phyloP scores from a whole-genome alignment of 2,329 filamentous ascomycete species.

The Claviceps sp. region DNA sequence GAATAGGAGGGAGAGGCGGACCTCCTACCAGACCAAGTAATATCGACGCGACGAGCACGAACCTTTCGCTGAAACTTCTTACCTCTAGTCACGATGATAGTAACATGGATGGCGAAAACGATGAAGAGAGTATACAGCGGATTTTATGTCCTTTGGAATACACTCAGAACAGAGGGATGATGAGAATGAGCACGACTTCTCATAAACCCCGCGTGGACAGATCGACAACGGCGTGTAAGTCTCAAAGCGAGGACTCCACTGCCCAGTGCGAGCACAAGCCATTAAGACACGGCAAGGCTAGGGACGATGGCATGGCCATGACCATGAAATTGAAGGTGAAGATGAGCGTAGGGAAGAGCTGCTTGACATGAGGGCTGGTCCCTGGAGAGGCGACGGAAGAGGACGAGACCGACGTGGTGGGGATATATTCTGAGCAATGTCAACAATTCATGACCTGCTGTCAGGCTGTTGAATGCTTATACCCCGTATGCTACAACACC shows the following conservation, averaged over 20 bases:
- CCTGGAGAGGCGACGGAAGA: constrained; percentile 14
- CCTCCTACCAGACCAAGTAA: not conserved
- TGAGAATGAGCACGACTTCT: constrained; percentile 7
- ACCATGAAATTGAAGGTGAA: constrained; percentile 5
- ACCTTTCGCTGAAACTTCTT: not conserved
- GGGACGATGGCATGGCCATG: constrained; percentile 7
- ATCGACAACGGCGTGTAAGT: constrained; percentile 11
- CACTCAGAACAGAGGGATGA: constrained; percentile 6
- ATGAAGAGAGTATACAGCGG: constrained; percentile 1
- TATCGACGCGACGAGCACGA: not conserved
- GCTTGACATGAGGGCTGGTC: constrained; percentile 19
- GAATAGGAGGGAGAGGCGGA: not conserved
- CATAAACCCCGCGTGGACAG: constrained; percentile 9
- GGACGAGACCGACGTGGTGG: constrained; percentile 11
- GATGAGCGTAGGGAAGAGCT: constrained; percentile 13
- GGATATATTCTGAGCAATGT: too few species aligned
- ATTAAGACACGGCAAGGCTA: constrained; percentile 9
- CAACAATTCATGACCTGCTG: too few species aligned
- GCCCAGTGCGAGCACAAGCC: constrained; percentile 9
- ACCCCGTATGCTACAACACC: too few species aligned
- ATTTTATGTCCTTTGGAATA: constrained; percentile 2
- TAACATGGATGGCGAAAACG: not conserved
- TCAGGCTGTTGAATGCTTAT: too few species aligned
- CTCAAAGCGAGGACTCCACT: constrained; percentile 7
- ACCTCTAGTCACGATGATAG: constrained; percentile 4